phyloP scores from a whole-genome alignment of 306 rosid genomes.

The Corylus heterophylla region DNA sequence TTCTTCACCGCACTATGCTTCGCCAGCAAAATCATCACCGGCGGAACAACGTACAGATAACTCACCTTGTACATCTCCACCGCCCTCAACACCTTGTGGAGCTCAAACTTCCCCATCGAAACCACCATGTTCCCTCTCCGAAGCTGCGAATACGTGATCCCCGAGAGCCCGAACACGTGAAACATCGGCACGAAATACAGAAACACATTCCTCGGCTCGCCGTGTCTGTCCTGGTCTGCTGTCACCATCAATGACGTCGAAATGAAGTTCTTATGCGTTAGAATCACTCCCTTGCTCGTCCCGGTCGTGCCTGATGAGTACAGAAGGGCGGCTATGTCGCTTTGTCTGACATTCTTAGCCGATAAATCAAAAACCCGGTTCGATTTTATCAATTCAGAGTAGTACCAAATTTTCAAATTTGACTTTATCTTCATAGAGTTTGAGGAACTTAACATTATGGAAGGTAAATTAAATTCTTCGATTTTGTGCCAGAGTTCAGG shows the following conservation, averaged over 20 bases:
- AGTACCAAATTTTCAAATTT: slow-evolving; percentile 17
- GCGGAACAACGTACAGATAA: slow-evolving; percentile 40
- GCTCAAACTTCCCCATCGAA: slow-evolving; percentile 38
- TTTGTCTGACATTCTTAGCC: slow-evolving; percentile 17
- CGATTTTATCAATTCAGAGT: slow-evolving; percentile 31
- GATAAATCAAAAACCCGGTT: slow-evolving; percentile 10
- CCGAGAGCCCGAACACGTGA: slow-evolving; percentile 41
- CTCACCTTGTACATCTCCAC: slow-evolving; percentile 42
- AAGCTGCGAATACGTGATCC: slow-evolving; percentile 37
- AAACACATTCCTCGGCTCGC: slow-evolving; percentile 38
- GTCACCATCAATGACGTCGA: slow-evolving; percentile 33
- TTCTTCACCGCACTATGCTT: slow-evolving; percentile 28
- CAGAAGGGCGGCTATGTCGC: slow-evolving; percentile 47
- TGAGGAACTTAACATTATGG: slow-evolving; percentile 22
- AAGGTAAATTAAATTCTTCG: slow-evolving; percentile 24
- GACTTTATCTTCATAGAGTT: background rate
- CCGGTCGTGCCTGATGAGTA: slow-evolving; percentile 62
- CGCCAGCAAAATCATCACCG: slow-evolving; percentile 38
- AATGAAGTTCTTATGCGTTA: slow-evolving; percentile 53
- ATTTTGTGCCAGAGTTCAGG: slow-evolving; percentile 31
- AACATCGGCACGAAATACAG: slow-evolving; percentile 49
- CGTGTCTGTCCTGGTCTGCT: slow-evolving; percentile 34
- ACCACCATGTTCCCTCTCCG: slow-evolving; percentile 48
- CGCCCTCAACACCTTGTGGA: slow-evolving; percentile 36
- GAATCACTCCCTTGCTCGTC: slow-evolving; percentile 51